Evolutionary conservation across 208 protist genomes (phyloP).

Genomic region (Crithidia mellificae): DNA sequence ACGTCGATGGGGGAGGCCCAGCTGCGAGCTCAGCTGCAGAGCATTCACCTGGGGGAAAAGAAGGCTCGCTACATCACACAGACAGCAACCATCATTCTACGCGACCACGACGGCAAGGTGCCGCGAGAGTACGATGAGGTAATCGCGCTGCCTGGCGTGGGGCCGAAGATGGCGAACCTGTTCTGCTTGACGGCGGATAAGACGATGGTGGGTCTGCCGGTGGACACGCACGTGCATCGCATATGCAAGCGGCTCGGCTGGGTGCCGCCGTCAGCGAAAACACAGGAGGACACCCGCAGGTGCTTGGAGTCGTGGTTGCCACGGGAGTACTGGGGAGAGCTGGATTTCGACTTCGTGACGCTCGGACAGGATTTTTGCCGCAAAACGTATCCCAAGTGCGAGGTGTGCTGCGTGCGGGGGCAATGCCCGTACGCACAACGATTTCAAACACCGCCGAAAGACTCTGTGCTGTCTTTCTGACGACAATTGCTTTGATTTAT

Average conservation of each 20-base stretch:
- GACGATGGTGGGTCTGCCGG: slow-evolving; percentile 83
- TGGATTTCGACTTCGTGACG: slow-evolving; percentile 91
- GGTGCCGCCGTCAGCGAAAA: slow-evolving; percentile 68
- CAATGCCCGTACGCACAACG: slow-evolving; percentile 32
- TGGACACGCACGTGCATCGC: slow-evolving; percentile 95
- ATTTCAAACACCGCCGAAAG: background rate
- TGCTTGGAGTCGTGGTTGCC: slow-evolving; percentile 92
- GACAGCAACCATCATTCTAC: slow-evolving; percentile 52
- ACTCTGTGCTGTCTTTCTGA: no score
- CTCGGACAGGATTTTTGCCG: slow-evolving; percentile 92
- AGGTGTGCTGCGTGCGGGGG: slow-evolving; percentile 43
- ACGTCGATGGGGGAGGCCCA: slow-evolving; percentile 11
- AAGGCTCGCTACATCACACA: slow-evolving; percentile 86
- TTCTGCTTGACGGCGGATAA: slow-evolving; percentile 64
- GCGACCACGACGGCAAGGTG: slow-evolving; percentile 63
- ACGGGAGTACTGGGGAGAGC: slow-evolving; percentile 67
- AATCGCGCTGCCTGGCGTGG: slow-evolving; percentile 88
- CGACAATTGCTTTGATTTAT: no score
- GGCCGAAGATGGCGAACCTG: slow-evolving; percentile 93
- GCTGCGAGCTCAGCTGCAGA: slow-evolving; percentile 68
- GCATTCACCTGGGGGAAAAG: slow-evolving; percentile 84
- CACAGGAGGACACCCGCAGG: slow-evolving; percentile 89
- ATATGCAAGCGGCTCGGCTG: slow-evolving; percentile 87
- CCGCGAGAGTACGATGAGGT: slow-evolving; percentile 65
- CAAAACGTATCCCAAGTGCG: slow-evolving; percentile 62